Percentiles rank a stretch among this genome's conserved stretches.
Evolutionary conservation across 805 yeast genomes (phyloP).

Genomic region (Saccharomyces eubayanus): DNA sequence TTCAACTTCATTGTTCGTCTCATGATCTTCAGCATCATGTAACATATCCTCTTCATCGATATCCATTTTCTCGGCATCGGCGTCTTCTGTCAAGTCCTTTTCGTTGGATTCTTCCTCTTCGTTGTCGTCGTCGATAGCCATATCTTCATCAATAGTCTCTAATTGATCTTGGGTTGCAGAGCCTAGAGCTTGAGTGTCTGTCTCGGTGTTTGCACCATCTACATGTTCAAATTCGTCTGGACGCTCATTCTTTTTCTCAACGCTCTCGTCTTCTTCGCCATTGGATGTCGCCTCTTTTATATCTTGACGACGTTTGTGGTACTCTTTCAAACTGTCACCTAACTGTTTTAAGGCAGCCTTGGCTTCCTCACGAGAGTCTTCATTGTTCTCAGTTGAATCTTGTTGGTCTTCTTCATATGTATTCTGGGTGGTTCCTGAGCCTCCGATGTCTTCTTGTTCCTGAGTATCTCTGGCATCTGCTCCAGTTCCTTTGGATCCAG

Average conservation of each 20-base stretch:
- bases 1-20: constrained; percentile 15
- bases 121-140: constrained; percentile 70
- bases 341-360: constrained; percentile 75
- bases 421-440: constrained; percentile 47
- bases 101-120: constrained; percentile 30
- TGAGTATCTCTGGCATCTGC: constrained; percentile 45
- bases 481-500: constrained; percentile 56
- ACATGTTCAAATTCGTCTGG: constrained; percentile 84
- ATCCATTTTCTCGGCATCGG: constrained; percentile 27
- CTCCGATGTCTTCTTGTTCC: constrained; percentile 61
- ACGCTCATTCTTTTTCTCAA: constrained; percentile 51
- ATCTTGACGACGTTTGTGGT: constrained; percentile 82
- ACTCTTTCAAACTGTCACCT: constrained; percentile 87
- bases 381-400: constrained; percentile 36
- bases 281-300: constrained; percentile 57
- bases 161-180: constrained; percentile 74
- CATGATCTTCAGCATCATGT: constrained; percentile 22
- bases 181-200: constrained; percentile 87
- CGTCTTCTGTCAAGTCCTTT: constrained; percentile 30
- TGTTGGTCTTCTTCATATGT: constrained; percentile 36
- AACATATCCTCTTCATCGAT: constrained; percentile 23
- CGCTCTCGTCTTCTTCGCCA: constrained; percentile 37
- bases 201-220: constrained; percentile 68
- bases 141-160: constrained; percentile 68
- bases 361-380: constrained; percentile 56